phyloP scores from a whole-genome alignment of 192 early-diverging fungal genomes.

The Backusella sp. region DNA sequence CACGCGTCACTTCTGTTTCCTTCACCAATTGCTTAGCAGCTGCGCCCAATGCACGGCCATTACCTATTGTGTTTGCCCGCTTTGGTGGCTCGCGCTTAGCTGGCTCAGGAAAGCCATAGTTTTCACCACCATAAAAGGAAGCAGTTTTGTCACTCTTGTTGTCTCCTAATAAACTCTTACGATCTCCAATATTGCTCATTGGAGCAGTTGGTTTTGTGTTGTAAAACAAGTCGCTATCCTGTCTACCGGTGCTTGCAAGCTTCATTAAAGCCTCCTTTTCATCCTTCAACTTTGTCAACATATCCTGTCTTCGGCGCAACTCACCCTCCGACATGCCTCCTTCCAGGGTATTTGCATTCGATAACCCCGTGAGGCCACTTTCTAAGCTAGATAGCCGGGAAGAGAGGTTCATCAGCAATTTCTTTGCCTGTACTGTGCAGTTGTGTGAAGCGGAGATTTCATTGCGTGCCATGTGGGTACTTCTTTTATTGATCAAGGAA shows the following conservation, averaged over 20 bases:
- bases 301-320: constrained; percentile 72
- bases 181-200: constrained; percentile 39
- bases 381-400: constrained; percentile 56
- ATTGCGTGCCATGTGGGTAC: constrained; percentile 68
- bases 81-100: background rate
- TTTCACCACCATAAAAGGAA: background rate
- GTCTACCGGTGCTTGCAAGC: constrained; percentile 51
- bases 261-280: constrained; percentile 64
- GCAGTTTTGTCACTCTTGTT: constrained; percentile 4
- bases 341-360: constrained; percentile 37
- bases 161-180: constrained; percentile 36
- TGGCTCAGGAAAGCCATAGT: background rate
- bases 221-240: constrained; percentile 43
- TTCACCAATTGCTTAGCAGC: constrained; percentile 21
- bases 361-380: constrained; percentile 47
- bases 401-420: constrained; percentile 50
- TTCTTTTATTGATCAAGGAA: constrained; percentile 67
- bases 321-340: constrained; percentile 70
- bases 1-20: constrained; percentile 79
- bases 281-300: constrained; percentile 70
- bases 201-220: constrained; percentile 1
- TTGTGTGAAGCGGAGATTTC: constrained; percentile 79
- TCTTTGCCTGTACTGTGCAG: constrained; percentile 76
- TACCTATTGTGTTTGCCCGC: background rate
- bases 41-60: constrained; percentile 19